Conservation (phyloP, 2,329 filamentous ascomycete genomes). For the Dendryphion nanum region DNA sequence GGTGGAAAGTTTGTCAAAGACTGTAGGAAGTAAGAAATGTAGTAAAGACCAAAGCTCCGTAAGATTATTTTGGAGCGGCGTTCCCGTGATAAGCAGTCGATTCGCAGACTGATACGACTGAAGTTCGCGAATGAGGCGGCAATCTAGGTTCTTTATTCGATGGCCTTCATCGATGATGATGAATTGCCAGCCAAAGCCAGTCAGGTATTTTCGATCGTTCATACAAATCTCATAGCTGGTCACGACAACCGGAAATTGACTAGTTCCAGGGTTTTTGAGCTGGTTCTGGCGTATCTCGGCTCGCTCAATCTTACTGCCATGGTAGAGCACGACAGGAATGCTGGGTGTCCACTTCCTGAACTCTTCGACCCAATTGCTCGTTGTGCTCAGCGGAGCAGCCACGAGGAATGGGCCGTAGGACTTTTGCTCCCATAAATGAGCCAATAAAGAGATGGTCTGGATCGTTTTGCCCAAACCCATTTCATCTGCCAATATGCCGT, state of each 20-base stretch:
- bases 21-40: conserved; percentile 87
- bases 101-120: conserved; percentile 88
- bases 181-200: conserved; percentile 90
- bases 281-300: conserved; percentile 69
- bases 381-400: conserved; percentile 83
- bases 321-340: conserved; percentile 87
- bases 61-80: conserved; percentile 92
- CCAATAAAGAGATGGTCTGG: conserved; percentile 84
- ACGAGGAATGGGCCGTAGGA: conserved; percentile 88
- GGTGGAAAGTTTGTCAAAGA: conserved; percentile 89
- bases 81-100: conserved; percentile 88
- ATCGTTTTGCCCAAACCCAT: conserved; percentile 95
- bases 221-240: conserved; percentile 97
- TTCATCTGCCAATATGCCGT: conserved; percentile 88
- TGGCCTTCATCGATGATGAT: conserved; percentile 99
- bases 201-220: conserved; percentile 77
- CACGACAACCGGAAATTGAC: conserved; percentile 84
- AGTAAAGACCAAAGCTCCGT: conserved; percentile 92
- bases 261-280: conserved; percentile 67
- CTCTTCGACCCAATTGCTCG: conserved; percentile 95
- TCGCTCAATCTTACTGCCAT: conserved; percentile 78
- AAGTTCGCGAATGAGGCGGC: conserved; percentile 83
- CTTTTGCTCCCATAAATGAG: conserved; percentile 82
- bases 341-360: conserved; percentile 86
- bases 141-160: conserved; percentile 95